These are phyloP conservation scores for Scytalidium sp. DNA, from an alignment of 2,329 filamentous ascomycete genomes.

Conservation along the genomic window DNA sequence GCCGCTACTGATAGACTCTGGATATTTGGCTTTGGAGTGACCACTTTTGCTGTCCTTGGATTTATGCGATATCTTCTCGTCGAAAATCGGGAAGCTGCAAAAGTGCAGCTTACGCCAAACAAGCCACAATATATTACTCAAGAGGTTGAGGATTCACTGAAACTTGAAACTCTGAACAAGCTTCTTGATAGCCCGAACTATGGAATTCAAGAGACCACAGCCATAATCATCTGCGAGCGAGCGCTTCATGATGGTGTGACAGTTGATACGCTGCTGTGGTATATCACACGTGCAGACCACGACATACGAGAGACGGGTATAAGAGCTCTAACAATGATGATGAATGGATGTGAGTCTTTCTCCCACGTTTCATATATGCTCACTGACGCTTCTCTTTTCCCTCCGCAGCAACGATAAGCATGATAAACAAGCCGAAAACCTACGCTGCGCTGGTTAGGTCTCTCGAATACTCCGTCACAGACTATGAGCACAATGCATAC, in stretches of 20 bases:
- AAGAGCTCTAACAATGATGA: conserved; percentile 53
- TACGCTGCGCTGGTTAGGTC: conserved; percentile 55
- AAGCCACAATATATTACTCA: conserved; percentile 73
- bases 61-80: conserved; percentile 57
- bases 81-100: conserved; percentile 59
- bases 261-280: conserved; percentile 50
- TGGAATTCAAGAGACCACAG: conserved; percentile 67
- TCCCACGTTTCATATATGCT: neutral
- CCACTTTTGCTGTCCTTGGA: conserved; percentile 55
- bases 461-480: conserved; percentile 52
- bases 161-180: conserved; percentile 62
- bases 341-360: conserved; percentile 39
- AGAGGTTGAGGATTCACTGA: conserved; percentile 70
- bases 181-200: conserved; percentile 69
- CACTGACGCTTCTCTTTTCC: conserved; percentile 18
- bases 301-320: conserved; percentile 56
- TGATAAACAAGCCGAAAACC: conserved; percentile 23
- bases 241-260: conserved; percentile 56
- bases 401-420: conserved; percentile 18
- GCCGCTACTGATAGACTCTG: conserved; percentile 22
- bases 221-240: conserved; percentile 54
- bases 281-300: conserved; percentile 57
- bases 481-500: conserved; percentile 48
- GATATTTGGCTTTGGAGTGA: conserved; percentile 35
- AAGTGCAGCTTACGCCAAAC: conserved; percentile 61